Conservation (phyloP, 345 rosid genomes). For the Bruguiera sexangula region DNA sequence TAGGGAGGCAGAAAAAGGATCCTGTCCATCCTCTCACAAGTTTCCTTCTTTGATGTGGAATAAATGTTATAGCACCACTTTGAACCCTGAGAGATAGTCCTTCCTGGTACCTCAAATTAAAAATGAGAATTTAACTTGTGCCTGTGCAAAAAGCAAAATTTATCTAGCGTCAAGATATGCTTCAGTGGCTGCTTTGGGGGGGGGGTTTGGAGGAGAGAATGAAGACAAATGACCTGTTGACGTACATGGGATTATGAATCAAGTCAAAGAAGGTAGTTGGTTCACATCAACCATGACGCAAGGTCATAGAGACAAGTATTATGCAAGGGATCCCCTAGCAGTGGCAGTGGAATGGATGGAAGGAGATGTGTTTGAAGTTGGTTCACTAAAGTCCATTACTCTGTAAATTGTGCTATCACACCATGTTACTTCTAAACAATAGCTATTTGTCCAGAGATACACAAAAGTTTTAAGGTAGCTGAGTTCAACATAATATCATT, state of each 20-base stretch:
- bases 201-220: not conserved
- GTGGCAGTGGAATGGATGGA: not conserved
- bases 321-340: not conserved
- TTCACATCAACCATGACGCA: not conserved
- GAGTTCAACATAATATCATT: too few species aligned
- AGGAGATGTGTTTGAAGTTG: not conserved
- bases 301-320: not conserved
- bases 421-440: too few species aligned
- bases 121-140: not conserved
- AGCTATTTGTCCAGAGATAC: too few species aligned
- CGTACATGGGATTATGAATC: not conserved
- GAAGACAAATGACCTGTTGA: not conserved
- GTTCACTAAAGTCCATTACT: not conserved
- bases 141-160: not conserved
- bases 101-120: not conserved
- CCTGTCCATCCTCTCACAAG: not conserved
- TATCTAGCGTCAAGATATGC: not conserved
- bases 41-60: not conserved
- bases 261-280: not conserved
- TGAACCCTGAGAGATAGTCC: not conserved
- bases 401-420: not conserved
- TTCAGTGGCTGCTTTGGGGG: not conserved
- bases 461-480: too few species aligned
- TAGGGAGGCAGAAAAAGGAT: not conserved
- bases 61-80: not conserved